A percentile compares a stretch with the other conserved stretches of the same genome.
These are phyloP conservation scores for Corchorus capsularis DNA, from an alignment of 345 rosid species.

Conservation along the genomic window DNA sequence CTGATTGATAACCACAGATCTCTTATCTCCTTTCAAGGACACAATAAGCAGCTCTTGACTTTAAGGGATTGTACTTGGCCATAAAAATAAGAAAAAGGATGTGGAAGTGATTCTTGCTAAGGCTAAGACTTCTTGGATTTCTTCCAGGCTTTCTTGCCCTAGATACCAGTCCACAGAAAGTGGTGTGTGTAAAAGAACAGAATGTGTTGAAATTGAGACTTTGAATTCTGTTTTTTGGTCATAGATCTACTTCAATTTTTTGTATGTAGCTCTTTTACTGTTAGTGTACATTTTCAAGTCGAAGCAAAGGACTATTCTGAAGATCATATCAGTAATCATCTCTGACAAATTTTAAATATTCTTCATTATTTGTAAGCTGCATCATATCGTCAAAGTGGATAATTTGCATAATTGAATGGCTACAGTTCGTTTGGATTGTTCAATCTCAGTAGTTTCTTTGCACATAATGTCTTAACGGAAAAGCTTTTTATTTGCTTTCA, in stretches of 20 bases:
- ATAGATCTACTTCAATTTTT: too few relatives aligned
- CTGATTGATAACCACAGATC: neutral
- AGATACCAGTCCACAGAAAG: too few relatives aligned
- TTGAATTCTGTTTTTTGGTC: too few relatives aligned
- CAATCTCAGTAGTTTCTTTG: neutral
- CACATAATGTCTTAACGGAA: neutral
- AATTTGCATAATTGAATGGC: neutral
- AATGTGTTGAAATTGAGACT: too few relatives aligned
- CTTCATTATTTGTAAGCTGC: neutral
- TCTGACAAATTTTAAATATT: neutral
- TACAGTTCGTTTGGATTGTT: neutral
- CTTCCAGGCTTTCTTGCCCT: too few relatives aligned
- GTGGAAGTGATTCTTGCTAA: too few relatives aligned
- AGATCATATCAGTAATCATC: neutral
- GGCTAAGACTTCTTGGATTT: too few relatives aligned
- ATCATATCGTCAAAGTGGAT: neutral
- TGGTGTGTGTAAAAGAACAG: too few relatives aligned
- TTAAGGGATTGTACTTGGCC: too few relatives aligned
- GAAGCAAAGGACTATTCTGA: neutral
- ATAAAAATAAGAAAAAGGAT: too few relatives aligned
- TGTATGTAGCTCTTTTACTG: neutral
- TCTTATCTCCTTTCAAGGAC: neutral
- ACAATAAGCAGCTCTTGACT: too few relatives aligned
- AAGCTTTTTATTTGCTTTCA: neutral
- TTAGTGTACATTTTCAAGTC: constrained; percentile 3